These are phyloP conservation scores for Albatrellus ellisii DNA, from an alignment of 768 basidiomycete species.

Conservation along the genomic window DNA sequence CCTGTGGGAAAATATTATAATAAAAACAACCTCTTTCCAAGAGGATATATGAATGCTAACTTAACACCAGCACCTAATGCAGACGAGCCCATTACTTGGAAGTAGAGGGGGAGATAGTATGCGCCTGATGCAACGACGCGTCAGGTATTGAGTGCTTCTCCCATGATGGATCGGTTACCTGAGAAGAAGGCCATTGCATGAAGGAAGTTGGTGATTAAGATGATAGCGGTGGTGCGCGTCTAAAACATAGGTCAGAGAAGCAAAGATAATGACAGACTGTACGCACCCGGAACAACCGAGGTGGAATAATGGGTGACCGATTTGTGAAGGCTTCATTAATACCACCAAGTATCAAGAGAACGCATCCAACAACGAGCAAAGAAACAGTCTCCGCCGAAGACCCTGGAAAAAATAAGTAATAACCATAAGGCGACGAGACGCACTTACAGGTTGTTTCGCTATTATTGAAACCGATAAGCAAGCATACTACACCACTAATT, in stretches of 20 bases:
- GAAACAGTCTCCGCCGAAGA: slow-evolving; percentile 43
- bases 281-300: slow-evolving; percentile 56
- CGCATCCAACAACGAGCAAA: slow-evolving; percentile 44
- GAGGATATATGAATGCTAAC: slow-evolving; percentile 21
- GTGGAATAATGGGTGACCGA: slow-evolving; percentile 60
- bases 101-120: slow-evolving; percentile 67
- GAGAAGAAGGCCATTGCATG: slow-evolving; percentile 55
- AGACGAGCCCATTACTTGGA: slow-evolving; percentile 63
- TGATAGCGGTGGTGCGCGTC: slow-evolving; percentile 61
- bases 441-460: slow-evolving; percentile 52
- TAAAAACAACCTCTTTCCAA: not conserved
- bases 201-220: slow-evolving; percentile 44
- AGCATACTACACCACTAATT: slow-evolving; percentile 47
- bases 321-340: slow-evolving; percentile 50
- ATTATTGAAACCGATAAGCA: slow-evolving; percentile 63
- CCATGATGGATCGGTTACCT: no score
- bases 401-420: no score
- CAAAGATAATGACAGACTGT: not conserved
- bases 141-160: no score
- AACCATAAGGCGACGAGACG: no score
- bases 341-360: slow-evolving; percentile 34
- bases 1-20: slow-evolving; percentile 21
- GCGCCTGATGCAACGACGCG: slow-evolving; percentile 25
- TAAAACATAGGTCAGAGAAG: not conserved
- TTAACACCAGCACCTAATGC: slow-evolving; percentile 58